These are phyloP conservation scores for Scalesia atractyloides DNA, from an alignment of 129 eudicot genomes.

Conservation along the genomic window DNA sequence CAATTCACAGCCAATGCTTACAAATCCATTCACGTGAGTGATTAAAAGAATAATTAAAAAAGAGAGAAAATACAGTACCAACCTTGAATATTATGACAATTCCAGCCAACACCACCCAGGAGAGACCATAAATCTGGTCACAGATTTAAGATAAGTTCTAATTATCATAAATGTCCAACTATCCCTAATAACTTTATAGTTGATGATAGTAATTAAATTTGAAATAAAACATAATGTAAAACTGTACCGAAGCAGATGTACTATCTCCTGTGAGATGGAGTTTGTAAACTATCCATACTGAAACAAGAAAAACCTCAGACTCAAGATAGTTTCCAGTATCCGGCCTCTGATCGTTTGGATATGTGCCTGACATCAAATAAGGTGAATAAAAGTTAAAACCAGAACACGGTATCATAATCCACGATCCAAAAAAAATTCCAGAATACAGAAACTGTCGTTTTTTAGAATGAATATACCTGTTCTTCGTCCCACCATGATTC, in stretches of 20 bases:
- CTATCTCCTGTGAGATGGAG: constrained; percentile 59
- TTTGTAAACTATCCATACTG: constrained; percentile 98
- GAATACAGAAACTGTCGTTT: constrained; percentile 1
- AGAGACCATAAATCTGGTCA: constrained; percentile 83
- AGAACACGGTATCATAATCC: neutral
- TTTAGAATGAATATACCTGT: constrained; percentile 44
- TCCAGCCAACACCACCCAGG: constrained; percentile 80
- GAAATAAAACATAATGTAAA: constrained; percentile 1
- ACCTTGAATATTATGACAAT: constrained; percentile 90
- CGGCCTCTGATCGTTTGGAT: constrained; percentile 91
- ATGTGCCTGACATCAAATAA: constrained; percentile 62
- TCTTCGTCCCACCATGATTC: constrained; percentile 99
- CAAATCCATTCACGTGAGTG: neutral
- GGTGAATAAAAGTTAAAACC: constrained; percentile 6
- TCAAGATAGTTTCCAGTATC: constrained; percentile 86
- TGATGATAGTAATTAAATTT: neutral
- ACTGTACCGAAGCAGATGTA: constrained; percentile 80
- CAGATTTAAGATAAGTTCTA: constrained; percentile 7
- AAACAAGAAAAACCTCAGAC: constrained; percentile 86
- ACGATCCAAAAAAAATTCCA: neutral
- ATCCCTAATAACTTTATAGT: neutral
- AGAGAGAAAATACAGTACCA: neutral
- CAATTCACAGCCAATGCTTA: constrained; percentile 6
- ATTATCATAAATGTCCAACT: neutral
- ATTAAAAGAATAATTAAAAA: neutral